phyloP scores from a whole-genome alignment of 441 rosid species.

The Populus trichocarpa region DNA sequence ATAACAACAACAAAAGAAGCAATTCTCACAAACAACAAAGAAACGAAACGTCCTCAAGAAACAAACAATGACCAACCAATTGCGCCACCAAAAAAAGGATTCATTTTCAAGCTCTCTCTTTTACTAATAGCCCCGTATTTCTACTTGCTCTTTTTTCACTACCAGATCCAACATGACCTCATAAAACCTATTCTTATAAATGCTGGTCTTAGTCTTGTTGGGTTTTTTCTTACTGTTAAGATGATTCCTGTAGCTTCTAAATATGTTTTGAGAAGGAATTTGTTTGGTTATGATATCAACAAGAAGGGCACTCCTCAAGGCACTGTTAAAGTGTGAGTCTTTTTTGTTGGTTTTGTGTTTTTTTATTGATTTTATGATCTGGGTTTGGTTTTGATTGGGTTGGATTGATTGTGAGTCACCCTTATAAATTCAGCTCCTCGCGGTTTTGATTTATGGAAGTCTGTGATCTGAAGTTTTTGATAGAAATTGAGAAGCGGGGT shows the following conservation, averaged over 20 bases:
- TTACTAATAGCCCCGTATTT: conserved; percentile 56
- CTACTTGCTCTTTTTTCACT: conserved; percentile 60
- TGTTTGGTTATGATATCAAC: conserved; percentile 91
- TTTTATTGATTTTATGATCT: neutral
- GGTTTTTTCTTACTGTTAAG: conserved; percentile 63
- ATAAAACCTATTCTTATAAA: conserved; percentile 72
- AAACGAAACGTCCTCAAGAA: conserved; percentile 7
- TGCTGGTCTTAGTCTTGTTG: conserved; percentile 69
- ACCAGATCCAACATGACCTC: conserved; percentile 58
- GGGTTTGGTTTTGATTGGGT: conserved; percentile 6
- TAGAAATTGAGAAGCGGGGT: neutral
- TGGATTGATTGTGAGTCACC: neutral
- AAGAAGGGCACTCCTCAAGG: conserved; percentile 94
- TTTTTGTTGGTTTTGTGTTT: neutral
- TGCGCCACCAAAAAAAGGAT: conserved; percentile 60
- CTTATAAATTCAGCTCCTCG: neutral
- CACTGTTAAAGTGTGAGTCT: conserved; percentile 66
- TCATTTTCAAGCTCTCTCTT: conserved; percentile 49
- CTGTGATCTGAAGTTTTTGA: no score
- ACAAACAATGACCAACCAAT: conserved; percentile 38
- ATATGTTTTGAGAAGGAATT: conserved; percentile 71
- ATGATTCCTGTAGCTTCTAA: conserved; percentile 85
- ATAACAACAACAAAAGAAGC: conserved; percentile 9
- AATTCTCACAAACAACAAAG: conserved; percentile 12
- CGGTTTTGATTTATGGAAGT: neutral